Base-by-base conservation (phyloP, 352 stramenopile genomes). In the Nothophytophthora sp. region DNA sequence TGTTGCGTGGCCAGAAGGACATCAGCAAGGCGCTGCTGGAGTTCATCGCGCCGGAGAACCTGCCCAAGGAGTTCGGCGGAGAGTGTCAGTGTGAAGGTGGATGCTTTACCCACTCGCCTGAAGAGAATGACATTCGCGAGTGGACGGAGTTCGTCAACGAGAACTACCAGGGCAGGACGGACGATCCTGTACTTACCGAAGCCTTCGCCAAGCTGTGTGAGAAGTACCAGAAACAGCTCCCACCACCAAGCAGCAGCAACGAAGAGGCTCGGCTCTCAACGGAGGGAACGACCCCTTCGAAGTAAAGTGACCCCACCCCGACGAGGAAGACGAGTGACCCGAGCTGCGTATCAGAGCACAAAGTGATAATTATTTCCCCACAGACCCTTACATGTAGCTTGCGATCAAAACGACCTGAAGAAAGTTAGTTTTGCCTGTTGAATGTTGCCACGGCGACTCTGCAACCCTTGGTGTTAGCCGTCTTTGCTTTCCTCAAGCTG, bases 1-100 rank as follows among this genome's bases (percentile, higher is more conserved):
- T 88, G 29, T 30, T 88, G 28, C 69, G 80, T 20, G 73, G 80
- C 12, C 60, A 84, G 45, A 88, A 88, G 35, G 78, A 91, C 28
- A 86, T 91, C 16, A 73, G 67, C 25, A 86, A 89, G 54, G 73
- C 74, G 16, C 43, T 91, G 38, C 63, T 89, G 30, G 76, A 91
- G 51, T 86, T 82, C 30, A 66, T 91, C 15, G 70, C 74, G 23
- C 49, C 70, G 12, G 78, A 88, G 24, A 86, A 81, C 43, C 47
- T 91, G 22, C 80, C 80, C 5, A 69, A 75, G 15, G 75, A 89
- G 50, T 89, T 84, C 29, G 80, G 80, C 19, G 80, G 80, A 38
- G 60, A 55, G n/a, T 89, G 80, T 39, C 42, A 62, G 18, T 90
- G 80, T 35, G 66, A 76, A 35, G 77, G 80, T 13, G 77, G 78